Conservation (phyloP, 768 basidiomycete genomes). For the Boletus barrowsii region DNA sequence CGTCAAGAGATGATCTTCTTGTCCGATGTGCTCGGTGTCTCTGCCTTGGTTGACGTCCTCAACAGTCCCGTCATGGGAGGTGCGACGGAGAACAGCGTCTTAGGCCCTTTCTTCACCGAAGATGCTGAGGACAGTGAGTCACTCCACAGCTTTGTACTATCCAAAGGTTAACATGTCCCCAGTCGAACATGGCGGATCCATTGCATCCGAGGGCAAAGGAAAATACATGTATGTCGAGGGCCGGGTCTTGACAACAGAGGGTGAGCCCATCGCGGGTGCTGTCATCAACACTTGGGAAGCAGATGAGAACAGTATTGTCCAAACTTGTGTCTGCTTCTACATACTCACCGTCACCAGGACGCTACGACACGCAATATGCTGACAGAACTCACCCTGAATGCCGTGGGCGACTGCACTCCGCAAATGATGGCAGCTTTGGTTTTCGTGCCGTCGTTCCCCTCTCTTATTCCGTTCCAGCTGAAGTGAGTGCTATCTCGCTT, state of each 20-base stretch:
- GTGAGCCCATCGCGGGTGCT: conserved; percentile 60
- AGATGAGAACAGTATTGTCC: conserved; percentile 52
- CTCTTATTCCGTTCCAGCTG: conserved; percentile 73
- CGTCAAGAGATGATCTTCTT: conserved; percentile 82
- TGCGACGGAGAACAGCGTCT: conserved; percentile 71
- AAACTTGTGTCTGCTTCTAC: not conserved
- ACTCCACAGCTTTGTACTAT: no score
- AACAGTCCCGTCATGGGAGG: conserved; percentile 63
- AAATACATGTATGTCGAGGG: conserved; percentile 83
- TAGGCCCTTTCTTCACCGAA: conserved; percentile 81
- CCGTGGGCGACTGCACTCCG: conserved; percentile 59
- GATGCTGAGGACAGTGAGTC: conserved; percentile 68
- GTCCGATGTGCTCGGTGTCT: conserved; percentile 77
- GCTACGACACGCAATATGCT: conserved; percentile 52
- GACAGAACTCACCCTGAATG: conserved; percentile 63
- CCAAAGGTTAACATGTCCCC: not conserved
- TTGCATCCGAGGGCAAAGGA: conserved; percentile 86
- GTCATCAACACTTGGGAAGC: conserved; percentile 82
- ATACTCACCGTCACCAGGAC: conserved; percentile 9
- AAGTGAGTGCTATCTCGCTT: conserved; percentile 38
- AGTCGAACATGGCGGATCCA: conserved; percentile 71
- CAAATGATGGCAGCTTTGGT: conserved; percentile 60
- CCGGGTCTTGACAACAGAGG: conserved; percentile 53
- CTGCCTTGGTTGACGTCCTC: conserved; percentile 69
- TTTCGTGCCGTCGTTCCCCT: conserved; percentile 70